Evolutionary conservation across 148 eudicot species (phyloP).

Genomic region (Agrostemma githago): DNA sequence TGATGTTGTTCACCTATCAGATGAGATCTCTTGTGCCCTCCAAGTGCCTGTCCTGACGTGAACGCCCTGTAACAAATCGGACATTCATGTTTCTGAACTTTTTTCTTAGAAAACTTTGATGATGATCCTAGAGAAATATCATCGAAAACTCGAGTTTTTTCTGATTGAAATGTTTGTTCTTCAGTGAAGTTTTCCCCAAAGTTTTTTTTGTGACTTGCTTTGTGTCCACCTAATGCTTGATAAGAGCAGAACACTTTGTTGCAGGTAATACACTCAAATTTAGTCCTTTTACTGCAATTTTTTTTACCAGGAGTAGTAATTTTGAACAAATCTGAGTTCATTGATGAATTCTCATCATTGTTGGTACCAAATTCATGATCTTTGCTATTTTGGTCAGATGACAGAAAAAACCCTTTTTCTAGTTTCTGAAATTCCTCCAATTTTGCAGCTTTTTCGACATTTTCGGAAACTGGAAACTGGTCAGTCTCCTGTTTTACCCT

Average conservation of each 20-base stretch:
- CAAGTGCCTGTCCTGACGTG: slow-evolving; percentile 91
- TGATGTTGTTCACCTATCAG: slow-evolving; percentile 22
- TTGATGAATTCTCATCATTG: slow-evolving; percentile 16
- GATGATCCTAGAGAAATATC: slow-evolving; percentile 15
- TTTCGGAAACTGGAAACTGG: slow-evolving; percentile 13
- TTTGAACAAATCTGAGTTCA: background rate
- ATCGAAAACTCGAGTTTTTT: background rate
- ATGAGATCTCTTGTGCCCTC: slow-evolving; percentile 97
- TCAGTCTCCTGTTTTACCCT: slow-evolving; percentile 17
- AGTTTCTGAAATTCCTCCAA: slow-evolving; percentile 18
- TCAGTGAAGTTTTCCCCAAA: slow-evolving; percentile 10
- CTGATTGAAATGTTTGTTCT: background rate
- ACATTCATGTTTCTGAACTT: slow-evolving; percentile 52
- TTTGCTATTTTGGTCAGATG: too few relatives aligned
- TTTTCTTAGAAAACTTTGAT: slow-evolving; percentile 20
- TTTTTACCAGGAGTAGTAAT: too few relatives aligned
- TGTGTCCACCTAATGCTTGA: slow-evolving; percentile 87
- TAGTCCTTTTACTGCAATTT: slow-evolving; percentile 22
- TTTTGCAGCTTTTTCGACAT: slow-evolving; percentile 18
- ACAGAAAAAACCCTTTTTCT: slow-evolving; percentile 12
- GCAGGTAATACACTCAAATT: slow-evolving; percentile 70
- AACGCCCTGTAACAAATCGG: slow-evolving; percentile 75
- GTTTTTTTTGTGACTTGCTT: slow-evolving; percentile 82
- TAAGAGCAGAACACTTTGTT: slow-evolving; percentile 70
- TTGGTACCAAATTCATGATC: background rate